Evolutionary conservation across 768 basidiomycete species (phyloP).

Genomic region (Psilocybe cyanescens): DNA sequence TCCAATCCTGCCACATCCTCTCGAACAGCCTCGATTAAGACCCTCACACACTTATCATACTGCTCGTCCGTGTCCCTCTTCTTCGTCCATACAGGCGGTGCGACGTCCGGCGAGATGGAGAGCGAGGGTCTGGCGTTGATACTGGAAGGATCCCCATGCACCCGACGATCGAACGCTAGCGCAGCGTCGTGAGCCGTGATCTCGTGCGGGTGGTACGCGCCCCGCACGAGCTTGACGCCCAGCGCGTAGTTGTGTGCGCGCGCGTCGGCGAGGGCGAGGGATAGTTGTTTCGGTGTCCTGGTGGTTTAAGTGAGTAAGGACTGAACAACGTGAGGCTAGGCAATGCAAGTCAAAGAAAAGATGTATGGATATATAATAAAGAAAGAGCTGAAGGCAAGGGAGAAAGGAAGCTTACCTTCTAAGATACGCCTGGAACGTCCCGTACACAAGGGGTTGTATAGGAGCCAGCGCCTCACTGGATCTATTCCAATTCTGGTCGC

Average conservation of each 20-base stretch:
- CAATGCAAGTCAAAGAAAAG: neutral
- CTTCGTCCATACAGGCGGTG: conserved; percentile 68
- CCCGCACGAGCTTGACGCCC: conserved; percentile 91
- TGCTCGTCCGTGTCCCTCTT: conserved; percentile 77
- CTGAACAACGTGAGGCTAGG: neutral
- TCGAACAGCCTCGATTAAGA: conserved; percentile 60
- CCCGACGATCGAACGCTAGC: neutral
- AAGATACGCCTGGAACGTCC: conserved; percentile 90
- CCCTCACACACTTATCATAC: conserved; percentile 64
- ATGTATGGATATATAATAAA: no score
- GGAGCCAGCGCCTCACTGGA: conserved; percentile 9
- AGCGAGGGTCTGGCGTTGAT: conserved; percentile 24
- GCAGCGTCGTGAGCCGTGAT: conserved; percentile 46
- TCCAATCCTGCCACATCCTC: conserved; percentile 43
- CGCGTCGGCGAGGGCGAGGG: conserved; percentile 67
- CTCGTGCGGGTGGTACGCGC: conserved; percentile 89
- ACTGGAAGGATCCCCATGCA: neutral
- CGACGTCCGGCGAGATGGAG: conserved; percentile 60
- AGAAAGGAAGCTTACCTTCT: conserved; percentile 50
- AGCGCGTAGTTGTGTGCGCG: conserved; percentile 68
- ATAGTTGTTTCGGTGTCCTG: conserved; percentile 74
- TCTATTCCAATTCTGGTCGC: neutral
- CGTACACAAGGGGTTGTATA: conserved; percentile 75
- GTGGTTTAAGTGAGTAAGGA: no score
- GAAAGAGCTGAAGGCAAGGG: no score